Evolutionary conservation across 306 rosid genomes (phyloP).

Genomic region (Rubus idaeus): DNA sequence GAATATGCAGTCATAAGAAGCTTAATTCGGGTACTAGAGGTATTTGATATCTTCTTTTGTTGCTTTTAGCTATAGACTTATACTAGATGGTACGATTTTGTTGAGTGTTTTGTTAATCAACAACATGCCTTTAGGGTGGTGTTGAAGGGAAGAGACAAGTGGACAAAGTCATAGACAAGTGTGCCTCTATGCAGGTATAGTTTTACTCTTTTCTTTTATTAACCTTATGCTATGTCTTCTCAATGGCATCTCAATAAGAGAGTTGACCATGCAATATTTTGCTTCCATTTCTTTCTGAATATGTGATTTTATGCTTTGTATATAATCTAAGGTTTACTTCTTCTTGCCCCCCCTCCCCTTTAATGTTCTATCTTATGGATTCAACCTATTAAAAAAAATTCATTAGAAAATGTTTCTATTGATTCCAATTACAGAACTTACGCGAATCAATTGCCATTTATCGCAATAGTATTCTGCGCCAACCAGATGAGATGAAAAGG

Average conservation of each 20-base stretch:
- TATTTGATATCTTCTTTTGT: constrained; percentile 32
- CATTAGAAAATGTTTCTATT: constrained; percentile 25
- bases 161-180: constrained; percentile 88
- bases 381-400: constrained; percentile 2
- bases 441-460: constrained; percentile 90
- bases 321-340: constrained; percentile 6
- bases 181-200: constrained; percentile 89
- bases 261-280: neutral
- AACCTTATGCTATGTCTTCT: neutral
- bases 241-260: neutral
- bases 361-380: constrained; percentile 4
- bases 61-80: neutral
- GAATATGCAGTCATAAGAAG: constrained; percentile 89
- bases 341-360: neutral
- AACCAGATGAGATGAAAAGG: constrained; percentile 94
- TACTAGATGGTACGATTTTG: constrained; percentile 6
- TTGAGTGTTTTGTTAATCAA: constrained; percentile 21
- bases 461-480: constrained; percentile 79
- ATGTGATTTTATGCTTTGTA: constrained; percentile 21
- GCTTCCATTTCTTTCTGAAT: constrained; percentile 22
- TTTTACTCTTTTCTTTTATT: constrained; percentile 4
- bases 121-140: constrained; percentile 65
- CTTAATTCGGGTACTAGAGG: constrained; percentile 90
- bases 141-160: constrained; percentile 95
- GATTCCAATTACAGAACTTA: constrained; percentile 56